phyloP scores from a whole-genome alignment of 805 yeast species.

The Kodamaea leandrae region DNA sequence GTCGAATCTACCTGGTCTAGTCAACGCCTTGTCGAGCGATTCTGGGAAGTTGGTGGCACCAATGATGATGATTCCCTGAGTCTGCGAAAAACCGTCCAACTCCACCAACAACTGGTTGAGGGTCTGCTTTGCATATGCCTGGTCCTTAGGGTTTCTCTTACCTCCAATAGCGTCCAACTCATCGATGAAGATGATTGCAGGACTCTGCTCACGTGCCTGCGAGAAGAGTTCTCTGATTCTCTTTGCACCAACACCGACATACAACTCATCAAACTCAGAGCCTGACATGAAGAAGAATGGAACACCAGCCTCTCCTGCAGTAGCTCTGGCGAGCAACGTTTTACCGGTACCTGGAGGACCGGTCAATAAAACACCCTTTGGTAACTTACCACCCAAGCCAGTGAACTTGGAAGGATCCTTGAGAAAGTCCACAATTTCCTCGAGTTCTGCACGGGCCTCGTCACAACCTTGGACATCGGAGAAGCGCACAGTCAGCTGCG shows the following conservation, averaged over 20 bases:
- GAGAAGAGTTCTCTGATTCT: constrained; percentile 91
- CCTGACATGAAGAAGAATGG: constrained; percentile 99
- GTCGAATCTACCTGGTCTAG: constrained; percentile 98
- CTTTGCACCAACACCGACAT: constrained; percentile 99
- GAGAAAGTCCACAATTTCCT: constrained; percentile 96
- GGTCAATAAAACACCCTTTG: constrained; percentile 93
- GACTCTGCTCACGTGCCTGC: constrained; percentile 93
- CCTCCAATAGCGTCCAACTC: constrained; percentile 99
- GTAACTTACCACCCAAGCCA: constrained; percentile 94
- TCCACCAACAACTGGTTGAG: constrained; percentile 93
- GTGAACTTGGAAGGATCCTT: constrained; percentile 96
- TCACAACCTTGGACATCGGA: constrained; percentile 96
- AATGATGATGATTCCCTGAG: constrained; percentile 89
- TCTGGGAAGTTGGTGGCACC: constrained; percentile 99
- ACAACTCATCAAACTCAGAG: constrained; percentile 95
- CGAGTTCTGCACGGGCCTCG: constrained; percentile 95
- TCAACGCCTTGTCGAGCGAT: constrained; percentile 91
- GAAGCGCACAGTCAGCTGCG: constrained; percentile 82
- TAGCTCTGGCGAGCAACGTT: constrained; percentile 92
- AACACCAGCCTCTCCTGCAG: constrained; percentile 99
- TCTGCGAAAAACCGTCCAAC: constrained; percentile 91
- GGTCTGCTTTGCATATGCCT: constrained; percentile 97
- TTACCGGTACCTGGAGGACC: constrained; percentile 99
- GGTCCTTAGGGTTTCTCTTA: constrained; percentile 94
- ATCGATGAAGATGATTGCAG: constrained; percentile 95